phyloP scores from a whole-genome alignment of 1,284 basidiomycete genomes.

The Cutaneotrichosporon mucoides region DNA sequence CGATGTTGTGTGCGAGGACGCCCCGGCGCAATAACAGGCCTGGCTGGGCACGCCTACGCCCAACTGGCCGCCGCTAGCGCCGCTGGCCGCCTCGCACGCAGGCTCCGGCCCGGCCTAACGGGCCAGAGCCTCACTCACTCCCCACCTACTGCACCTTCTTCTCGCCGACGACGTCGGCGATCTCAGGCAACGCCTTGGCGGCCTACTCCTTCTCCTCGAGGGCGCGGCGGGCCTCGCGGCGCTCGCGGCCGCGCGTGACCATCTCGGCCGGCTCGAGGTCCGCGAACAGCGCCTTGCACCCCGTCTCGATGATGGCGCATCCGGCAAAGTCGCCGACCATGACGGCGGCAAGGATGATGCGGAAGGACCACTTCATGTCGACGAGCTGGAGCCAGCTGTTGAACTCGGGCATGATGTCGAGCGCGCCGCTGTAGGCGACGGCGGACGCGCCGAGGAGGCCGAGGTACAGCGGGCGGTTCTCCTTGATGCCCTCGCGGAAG shows the following conservation, averaged over 20 bases:
- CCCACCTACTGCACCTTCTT: slow-evolving; percentile 22
- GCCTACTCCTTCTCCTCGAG: slow-evolving; percentile 33
- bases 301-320: slow-evolving; percentile 76
- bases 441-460: slow-evolving; percentile 79
- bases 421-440: slow-evolving; percentile 88
- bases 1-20: no score
- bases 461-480: slow-evolving; percentile 86
- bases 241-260: slow-evolving; percentile 74
- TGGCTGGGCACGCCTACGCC: no score
- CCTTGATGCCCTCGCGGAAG: slow-evolving; percentile 91
- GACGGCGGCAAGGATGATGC: slow-evolving; percentile 64
- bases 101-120: no score
- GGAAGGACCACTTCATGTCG: slow-evolving; percentile 78
- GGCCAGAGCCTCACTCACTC: no score
- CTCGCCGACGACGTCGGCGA: slow-evolving; percentile 15
- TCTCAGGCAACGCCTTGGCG: slow-evolving; percentile 17
- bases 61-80: no score
- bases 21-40: no score
- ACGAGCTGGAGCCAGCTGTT: slow-evolving; percentile 97
- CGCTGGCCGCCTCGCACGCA: no score
- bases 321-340: slow-evolving; percentile 89
- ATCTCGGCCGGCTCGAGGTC: slow-evolving; percentile 79
- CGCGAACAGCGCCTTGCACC: slow-evolving; percentile 83
- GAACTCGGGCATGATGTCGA: slow-evolving; percentile 89
- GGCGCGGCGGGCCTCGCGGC: slow-evolving; percentile 56